These are phyloP conservation scores for Trypanosoma rangeli DNA, from an alignment of 208 protist species.

Conservation along the genomic window DNA sequence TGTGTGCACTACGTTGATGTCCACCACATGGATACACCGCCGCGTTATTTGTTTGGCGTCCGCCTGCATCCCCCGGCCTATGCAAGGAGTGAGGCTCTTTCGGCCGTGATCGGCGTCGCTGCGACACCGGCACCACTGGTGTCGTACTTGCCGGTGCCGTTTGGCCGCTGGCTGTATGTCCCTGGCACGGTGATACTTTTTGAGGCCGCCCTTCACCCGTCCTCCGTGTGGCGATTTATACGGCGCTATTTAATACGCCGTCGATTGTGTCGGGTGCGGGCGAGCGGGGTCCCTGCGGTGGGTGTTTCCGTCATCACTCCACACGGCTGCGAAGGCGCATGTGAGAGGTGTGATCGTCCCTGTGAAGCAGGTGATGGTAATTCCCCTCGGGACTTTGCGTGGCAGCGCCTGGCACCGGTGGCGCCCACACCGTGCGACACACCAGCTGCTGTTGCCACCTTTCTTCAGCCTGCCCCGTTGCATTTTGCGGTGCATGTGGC, in stretches of 20 bases:
- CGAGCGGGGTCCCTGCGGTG: neutral
- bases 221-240: constrained; percentile 14
- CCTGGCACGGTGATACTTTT: constrained; percentile 17
- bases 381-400: neutral
- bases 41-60: constrained; percentile 29
- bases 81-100: neutral
- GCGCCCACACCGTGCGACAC: neutral
- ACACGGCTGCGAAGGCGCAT: neutral
- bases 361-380: neutral
- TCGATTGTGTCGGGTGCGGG: neutral
- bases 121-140: constrained; percentile 1
- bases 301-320: too few species aligned
- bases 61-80: constrained; percentile 3
- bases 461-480: constrained; percentile 7
- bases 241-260: neutral
- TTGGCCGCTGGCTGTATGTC: constrained; percentile 17
- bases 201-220: constrained; percentile 6
- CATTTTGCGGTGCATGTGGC: constrained; percentile 19
- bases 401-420: neutral
- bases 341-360: neutral
- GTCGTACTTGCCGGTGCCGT: constrained; percentile 7
- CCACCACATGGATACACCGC: constrained; percentile 22
- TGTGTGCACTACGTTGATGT: constrained; percentile 29
- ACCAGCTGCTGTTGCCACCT: constrained; percentile 1
- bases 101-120: neutral